Evolutionary conservation across 1,284 basidiomycete genomes (phyloP), one percentile per base, ranked within the genome.

Genomic region (Cystobasidiaceae sp.): DNA sequence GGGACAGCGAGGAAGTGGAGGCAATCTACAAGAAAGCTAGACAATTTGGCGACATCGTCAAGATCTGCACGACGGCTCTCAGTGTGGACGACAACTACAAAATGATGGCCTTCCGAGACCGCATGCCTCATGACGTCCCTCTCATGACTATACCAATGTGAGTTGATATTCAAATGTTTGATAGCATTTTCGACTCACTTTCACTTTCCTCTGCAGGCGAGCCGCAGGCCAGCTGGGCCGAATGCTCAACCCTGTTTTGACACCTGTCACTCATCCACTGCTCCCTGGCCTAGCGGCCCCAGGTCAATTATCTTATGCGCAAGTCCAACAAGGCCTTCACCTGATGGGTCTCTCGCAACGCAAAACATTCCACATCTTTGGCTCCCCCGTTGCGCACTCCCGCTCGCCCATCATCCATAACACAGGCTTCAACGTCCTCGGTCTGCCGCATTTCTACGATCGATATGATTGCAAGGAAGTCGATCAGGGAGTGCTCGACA

Each of bases 371-470:
- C 90, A 84, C 79, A 82, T 98, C 60, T 89, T 97, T 71, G 94
- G 94, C 11, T 86, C 80, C 8, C 94, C 94, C 1, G 94, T 98
- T 73, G 78, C 83, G 0, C 85, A 91, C 69, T 96, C 92, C 2
- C 87, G 93, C 81, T 96, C 91, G 1, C 96, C 96, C 0, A 86
- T 87, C 5, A 78, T 98, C 44, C 96, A 98, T 79, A 97, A 97
- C 77, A 88, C 90, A 0, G 93, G 81, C 0, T 97, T 96, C 77
- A 76, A 83, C 55, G 74, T 81, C 13, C 82, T 97, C 27, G 92
- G 92, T 0, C 80, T 97, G 11, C 93, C 93, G 0, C 85, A 93
- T 75, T 75, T 76, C 13, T 97, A 96, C 75, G 80, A 81, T 39
- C 79, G 89, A n/a, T 79, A 89, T 51, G 90, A 97, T 79, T 88